These are phyloP conservation scores for Tetragonia tetragonoides DNA, from an alignment of 148 eudicot species.

Conservation along the genomic window DNA sequence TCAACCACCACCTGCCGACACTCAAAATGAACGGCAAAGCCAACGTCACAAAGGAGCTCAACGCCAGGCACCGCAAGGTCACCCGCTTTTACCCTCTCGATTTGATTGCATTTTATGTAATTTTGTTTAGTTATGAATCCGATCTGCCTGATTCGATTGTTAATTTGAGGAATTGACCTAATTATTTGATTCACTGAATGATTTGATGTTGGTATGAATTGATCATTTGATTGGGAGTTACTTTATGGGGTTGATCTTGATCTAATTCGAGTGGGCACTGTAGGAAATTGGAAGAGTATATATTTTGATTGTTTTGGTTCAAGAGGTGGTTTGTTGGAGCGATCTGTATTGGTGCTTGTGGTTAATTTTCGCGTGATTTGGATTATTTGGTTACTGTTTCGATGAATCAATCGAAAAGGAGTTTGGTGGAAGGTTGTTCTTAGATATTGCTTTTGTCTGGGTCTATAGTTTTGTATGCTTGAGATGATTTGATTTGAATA, in stretches of 20 bases:
- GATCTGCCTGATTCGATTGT: conserved; percentile 17
- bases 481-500: conserved; percentile 18
- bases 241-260: conserved; percentile 4
- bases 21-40: conserved; percentile 82
- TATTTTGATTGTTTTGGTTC: not conserved
- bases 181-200: not conserved
- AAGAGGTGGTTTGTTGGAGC: not conserved
- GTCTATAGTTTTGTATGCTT: not conserved
- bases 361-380: not conserved
- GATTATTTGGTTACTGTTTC: not conserved
- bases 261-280: not conserved
- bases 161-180: conserved; percentile 1
- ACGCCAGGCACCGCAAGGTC: conserved; percentile 89
- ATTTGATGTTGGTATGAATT: not conserved
- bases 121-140: conserved; percentile 2
- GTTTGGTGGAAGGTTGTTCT: not conserved
- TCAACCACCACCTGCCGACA: conserved; percentile 1
- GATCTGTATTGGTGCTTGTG: not conserved
- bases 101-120: conserved; percentile 5
- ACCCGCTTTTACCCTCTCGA: not conserved
- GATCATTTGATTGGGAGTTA: not conserved
- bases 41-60: conserved; percentile 83
- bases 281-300: not conserved
- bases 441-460: not conserved
- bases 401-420: no score